Evolutionary conservation across 2,329 filamentous ascomycete genomes (phyloP).

Genomic region (Periconia digitata): DNA sequence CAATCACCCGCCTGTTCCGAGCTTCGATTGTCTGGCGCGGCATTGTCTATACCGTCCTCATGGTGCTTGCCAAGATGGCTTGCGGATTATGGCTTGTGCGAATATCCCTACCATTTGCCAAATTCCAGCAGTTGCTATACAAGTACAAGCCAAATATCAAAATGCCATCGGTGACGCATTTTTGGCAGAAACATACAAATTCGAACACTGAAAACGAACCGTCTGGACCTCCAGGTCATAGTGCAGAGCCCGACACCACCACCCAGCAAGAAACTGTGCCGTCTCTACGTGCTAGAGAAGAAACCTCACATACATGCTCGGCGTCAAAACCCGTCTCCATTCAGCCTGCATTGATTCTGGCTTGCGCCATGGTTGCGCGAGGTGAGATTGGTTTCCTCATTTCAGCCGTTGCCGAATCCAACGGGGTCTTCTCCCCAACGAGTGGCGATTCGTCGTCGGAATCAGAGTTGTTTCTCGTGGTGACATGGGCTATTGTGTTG

Average conservation of each 20-base stretch:
- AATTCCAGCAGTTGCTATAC: slow-evolving; percentile 8
- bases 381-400: slow-evolving; percentile 82
- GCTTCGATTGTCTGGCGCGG: slow-evolving; percentile 70
- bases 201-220: neutral
- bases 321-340: slow-evolving; percentile 59
- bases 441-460: slow-evolving; percentile 15
- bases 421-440: slow-evolving; percentile 49
- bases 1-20: slow-evolving; percentile 69
- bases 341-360: slow-evolving; percentile 68
- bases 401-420: slow-evolving; percentile 64
- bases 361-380: slow-evolving; percentile 71
- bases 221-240: no score
- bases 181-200: slow-evolving; percentile 22
- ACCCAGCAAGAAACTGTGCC: neutral
- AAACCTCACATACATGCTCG: slow-evolving; percentile 15
- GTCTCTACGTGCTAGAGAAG: neutral
- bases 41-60: slow-evolving; percentile 70
- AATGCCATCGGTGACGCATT: slow-evolving; percentile 21
- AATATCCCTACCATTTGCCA: slow-evolving; percentile 25
- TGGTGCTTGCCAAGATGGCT: slow-evolving; percentile 57
- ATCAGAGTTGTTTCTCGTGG: slow-evolving; percentile 55
- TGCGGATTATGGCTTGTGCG: slow-evolving; percentile 47
- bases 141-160: slow-evolving; percentile 12
- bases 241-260: neutral
- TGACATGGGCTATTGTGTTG: slow-evolving; percentile 60